Conservation (phyloP, 306 rosid species). For the Pyrus betulifolia region DNA sequence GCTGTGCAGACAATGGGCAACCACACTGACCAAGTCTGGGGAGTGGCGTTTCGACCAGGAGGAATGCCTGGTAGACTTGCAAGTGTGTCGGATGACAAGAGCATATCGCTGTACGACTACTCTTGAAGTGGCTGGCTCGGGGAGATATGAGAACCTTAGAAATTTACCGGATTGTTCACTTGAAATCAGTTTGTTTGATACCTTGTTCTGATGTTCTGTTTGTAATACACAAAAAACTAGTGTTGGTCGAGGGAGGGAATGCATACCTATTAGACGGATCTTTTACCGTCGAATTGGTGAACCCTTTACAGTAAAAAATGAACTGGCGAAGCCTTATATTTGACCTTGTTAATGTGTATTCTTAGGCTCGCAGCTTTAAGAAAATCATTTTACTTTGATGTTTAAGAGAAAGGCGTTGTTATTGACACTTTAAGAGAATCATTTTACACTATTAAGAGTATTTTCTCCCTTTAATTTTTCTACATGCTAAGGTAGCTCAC, state of each 20-base stretch:
- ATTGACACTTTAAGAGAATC: too few species aligned
- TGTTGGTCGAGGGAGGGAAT: neutral
- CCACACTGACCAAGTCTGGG: slow-evolving; percentile 96
- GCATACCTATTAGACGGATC: neutral
- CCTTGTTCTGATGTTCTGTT: slow-evolving; percentile 6
- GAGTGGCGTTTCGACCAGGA: slow-evolving; percentile 84
- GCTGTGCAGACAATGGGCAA: slow-evolving; percentile 97
- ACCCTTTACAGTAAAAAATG: neutral
- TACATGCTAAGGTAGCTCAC: too few species aligned
- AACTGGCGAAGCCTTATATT: neutral
- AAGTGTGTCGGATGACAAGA: slow-evolving; percentile 95
- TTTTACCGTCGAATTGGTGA: neutral
- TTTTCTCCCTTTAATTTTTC: too few species aligned
- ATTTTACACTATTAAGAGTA: too few species aligned
- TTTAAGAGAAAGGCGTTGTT: too few species aligned
- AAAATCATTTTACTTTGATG: neutral
- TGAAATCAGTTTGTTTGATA: neutral
- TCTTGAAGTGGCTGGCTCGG: slow-evolving; percentile 33
- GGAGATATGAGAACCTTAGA: neutral
- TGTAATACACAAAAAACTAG: neutral
- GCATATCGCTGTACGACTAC: slow-evolving; percentile 78
- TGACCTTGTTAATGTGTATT: neutral
- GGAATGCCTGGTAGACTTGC: slow-evolving; percentile 82
- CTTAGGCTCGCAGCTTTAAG: neutral
- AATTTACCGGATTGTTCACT: neutral